A percentile compares a stretch with the other conserved stretches of the same genome.
These are phyloP conservation scores for Rhododendron mucronatum DNA, from an alignment of 148 eudicot genomes.

Conservation along the genomic window DNA sequence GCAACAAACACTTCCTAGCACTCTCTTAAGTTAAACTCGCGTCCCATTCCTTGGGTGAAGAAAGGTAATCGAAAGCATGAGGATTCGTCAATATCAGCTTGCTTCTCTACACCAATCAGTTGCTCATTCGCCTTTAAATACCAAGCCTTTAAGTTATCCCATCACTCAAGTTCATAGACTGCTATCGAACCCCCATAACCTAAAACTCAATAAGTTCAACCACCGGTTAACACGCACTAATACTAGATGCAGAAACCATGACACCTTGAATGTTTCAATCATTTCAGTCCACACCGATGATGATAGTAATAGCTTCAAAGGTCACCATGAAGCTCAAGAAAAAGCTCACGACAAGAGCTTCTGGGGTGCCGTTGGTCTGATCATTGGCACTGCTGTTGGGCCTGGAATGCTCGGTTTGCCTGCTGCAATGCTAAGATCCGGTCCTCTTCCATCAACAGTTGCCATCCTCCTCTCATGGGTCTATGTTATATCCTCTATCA, in stretches of 20 bases:
- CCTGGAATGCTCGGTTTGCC: constrained; percentile 78
- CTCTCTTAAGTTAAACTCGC: background rate
- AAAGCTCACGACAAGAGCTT: constrained; percentile 39
- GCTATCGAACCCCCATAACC: background rate
- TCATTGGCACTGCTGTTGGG: constrained; percentile 70
- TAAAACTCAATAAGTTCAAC: background rate
- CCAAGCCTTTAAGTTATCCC: background rate
- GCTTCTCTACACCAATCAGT: constrained; percentile 5
- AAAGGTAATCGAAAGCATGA: constrained; percentile 2
- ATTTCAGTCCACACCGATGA: background rate
- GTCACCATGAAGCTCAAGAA: constrained; percentile 6
- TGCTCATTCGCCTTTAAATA: background rate
- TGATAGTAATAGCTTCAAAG: background rate
- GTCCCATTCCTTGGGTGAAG: background rate
- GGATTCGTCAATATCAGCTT: constrained; percentile 2
- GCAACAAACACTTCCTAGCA: background rate
- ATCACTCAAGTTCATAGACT: background rate
- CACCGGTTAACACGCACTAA: background rate
- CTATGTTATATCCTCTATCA: constrained; percentile 63
- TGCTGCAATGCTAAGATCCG: constrained; percentile 59
- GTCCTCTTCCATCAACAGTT: constrained; percentile 55
- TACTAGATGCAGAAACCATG: constrained; percentile 11
- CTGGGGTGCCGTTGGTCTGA: constrained; percentile 69
- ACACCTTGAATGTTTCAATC: background rate
- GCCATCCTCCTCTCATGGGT: constrained; percentile 65